Evolutionary conservation across 441 rosid species (phyloP), one percentile per base, ranked within the genome.

Genomic region (Jatropha podagrica): DNA sequence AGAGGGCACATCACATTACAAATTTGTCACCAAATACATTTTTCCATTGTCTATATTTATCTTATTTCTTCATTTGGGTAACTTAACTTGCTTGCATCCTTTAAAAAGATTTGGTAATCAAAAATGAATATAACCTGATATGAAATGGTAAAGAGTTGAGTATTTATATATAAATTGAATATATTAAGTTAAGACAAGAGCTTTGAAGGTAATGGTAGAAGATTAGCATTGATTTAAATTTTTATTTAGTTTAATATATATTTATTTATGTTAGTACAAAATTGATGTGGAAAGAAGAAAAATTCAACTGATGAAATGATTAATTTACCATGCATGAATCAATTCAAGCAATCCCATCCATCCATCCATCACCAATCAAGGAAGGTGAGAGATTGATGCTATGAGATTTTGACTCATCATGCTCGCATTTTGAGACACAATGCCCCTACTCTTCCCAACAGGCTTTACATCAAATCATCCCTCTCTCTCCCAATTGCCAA

Each of bases 351-450:
- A 77, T 72, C 73, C 73, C 56, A 73, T 72, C 80, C 71, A 69
- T 75, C 73, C 74, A 71, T 71, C 72, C 46, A 63, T 37, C 72
- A 49, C 40, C 72, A 44, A 48, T 46, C 51, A 69, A 41, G 32
- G 9, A 55, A 42, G 26, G 15, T 73, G 69, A 73, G 56, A 44
- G 68, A 68, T 68, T 68, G 32, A 61, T 68, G 78, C 56, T 56
- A 14, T 59, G 59, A 46, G 63, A 60, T 62, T 76, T 69, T 70
- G 75, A 76, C 79, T 38, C 71, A 70, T 76, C 79, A 76, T 76
- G 71, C 79, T 76, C 71, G 71, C 65, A 70, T 71, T 76, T 76
- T 76, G 70, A 76, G 75, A 69, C 48, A 62, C 44, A 56, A 8
- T 3, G 23, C 15, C 2, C 65, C 3, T 51, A 12, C 54, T 52